Conservation (phyloP, 1,284 basidiomycete species). For the Leccinum griseonigrum region DNA sequence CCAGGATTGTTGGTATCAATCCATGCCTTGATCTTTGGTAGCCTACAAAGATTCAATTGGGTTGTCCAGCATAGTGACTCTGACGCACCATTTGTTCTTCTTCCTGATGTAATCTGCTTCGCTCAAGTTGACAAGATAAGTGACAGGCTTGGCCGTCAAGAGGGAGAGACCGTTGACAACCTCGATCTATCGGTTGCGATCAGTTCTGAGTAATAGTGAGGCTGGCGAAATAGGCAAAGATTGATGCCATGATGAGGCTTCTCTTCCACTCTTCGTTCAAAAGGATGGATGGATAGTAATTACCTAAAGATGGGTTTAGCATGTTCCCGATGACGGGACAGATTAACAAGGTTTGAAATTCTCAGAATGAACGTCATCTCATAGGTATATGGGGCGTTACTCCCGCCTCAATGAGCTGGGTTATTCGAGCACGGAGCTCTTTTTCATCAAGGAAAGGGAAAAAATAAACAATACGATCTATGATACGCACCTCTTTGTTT, state of each 20-base stretch:
- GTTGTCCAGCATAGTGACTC: neutral
- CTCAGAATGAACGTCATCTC: slow-evolving; percentile 58
- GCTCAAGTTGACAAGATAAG: slow-evolving; percentile 97
- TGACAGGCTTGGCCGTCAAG: slow-evolving; percentile 96
- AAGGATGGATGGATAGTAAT: slow-evolving; percentile 13
- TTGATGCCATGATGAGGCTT: slow-evolving; percentile 62
- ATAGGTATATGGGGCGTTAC: slow-evolving; percentile 71
- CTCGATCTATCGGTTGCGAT: slow-evolving; percentile 69
- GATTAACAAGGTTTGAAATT: slow-evolving; percentile 9
- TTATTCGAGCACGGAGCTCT: slow-evolving; percentile 77
- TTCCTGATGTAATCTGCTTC: slow-evolving; percentile 95
- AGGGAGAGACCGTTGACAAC: slow-evolving; percentile 92
- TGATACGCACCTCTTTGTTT: slow-evolving; percentile 88
- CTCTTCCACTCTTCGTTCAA: slow-evolving; percentile 68
- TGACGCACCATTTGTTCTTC: slow-evolving; percentile 95
- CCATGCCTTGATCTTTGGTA: slow-evolving; percentile 98
- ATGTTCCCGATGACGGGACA: neutral
- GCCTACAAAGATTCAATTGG: slow-evolving; percentile 42
- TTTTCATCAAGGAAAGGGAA: slow-evolving; percentile 60
- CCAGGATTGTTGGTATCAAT: slow-evolving; percentile 98
- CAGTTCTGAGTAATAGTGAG: slow-evolving; percentile 13
- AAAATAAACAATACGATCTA: neutral
- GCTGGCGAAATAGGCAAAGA: slow-evolving; percentile 24
- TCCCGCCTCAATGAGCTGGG: slow-evolving; percentile 72
- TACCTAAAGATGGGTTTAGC: slow-evolving; percentile 21